Evolutionary conservation across 176 grass and related monocot genomes (phyloP).

Genomic region (Olyra latifolia): DNA sequence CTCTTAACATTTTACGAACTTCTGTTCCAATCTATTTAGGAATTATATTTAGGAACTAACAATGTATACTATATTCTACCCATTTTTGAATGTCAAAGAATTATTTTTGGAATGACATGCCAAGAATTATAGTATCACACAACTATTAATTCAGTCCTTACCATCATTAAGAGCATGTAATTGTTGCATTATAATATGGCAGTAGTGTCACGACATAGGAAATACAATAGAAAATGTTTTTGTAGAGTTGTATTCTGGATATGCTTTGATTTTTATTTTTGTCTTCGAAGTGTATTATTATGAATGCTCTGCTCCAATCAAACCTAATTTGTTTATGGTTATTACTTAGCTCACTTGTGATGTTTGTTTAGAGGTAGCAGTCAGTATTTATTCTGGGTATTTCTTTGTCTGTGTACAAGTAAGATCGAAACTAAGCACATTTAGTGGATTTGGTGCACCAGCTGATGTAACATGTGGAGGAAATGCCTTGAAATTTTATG

Average conservation of each 20-base stretch:
- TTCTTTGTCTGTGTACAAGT: constrained; percentile 33
- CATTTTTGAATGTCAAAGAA: not conserved
- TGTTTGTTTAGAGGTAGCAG: not conserved
- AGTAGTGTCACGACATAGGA: not conserved
- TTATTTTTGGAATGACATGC: too few relatives aligned
- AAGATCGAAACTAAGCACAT: constrained; percentile 67
- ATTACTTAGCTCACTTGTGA: not conserved
- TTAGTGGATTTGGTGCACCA: constrained; percentile 70
- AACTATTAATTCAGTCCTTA: not conserved
- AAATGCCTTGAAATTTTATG: constrained; percentile 82
- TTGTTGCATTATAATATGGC: too few relatives aligned
- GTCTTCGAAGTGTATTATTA: not conserved
- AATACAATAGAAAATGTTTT: not conserved
- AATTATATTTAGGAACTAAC: too few relatives aligned
- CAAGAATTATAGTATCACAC: not conserved
- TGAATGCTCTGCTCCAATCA: not conserved
- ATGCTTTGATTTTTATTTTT: not conserved
- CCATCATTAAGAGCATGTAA: not conserved
- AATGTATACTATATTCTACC: too few relatives aligned
- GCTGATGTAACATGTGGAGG: constrained; percentile 70
- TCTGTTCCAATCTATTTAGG: not conserved
- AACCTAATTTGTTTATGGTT: not conserved
- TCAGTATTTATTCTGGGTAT: not conserved
- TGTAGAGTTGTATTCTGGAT: not conserved
- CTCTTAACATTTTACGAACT: not conserved